A percentile compares a stretch with the other conserved stretches of the same genome.
phyloP scores from a whole-genome alignment of 1,284 basidiomycete species.

The Malassezia arunalokei region DNA sequence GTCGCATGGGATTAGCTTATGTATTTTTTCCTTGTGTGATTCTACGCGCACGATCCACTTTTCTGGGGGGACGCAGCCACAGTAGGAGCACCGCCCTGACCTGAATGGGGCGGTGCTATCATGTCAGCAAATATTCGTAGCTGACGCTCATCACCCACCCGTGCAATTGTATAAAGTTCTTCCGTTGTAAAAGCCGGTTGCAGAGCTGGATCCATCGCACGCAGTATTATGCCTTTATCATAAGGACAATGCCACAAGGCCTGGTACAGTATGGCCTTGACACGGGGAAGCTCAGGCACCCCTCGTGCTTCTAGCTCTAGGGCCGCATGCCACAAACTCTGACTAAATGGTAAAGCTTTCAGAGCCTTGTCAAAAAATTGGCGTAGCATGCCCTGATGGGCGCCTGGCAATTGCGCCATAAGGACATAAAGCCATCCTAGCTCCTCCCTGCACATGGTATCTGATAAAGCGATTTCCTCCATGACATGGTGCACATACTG shows the following conservation, averaged over 20 bases:
- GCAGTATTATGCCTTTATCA: slow-evolving; percentile 5
- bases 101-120: not conserved
- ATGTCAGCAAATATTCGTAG: slow-evolving; percentile 5
- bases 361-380: not conserved
- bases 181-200: not conserved
- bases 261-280: slow-evolving; percentile 8
- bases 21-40: no score
- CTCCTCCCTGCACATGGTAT: not conserved
- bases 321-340: slow-evolving; percentile 3
- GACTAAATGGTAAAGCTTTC: not conserved
- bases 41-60: no score
- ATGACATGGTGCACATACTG: not conserved
- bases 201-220: not conserved
- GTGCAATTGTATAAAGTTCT: not conserved
- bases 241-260: slow-evolving; percentile 8
- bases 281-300: not conserved
- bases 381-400: not conserved
- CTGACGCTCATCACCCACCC: slow-evolving; percentile 7
- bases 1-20: no score
- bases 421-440: not conserved
- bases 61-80: no score
- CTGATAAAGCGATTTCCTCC: not conserved
- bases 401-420: not conserved
- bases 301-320: not conserved
- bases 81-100: no score